Base-by-base conservation (phyloP, 1,284 basidiomycete species). In the Paramarasmius palmivorus region DNA sequence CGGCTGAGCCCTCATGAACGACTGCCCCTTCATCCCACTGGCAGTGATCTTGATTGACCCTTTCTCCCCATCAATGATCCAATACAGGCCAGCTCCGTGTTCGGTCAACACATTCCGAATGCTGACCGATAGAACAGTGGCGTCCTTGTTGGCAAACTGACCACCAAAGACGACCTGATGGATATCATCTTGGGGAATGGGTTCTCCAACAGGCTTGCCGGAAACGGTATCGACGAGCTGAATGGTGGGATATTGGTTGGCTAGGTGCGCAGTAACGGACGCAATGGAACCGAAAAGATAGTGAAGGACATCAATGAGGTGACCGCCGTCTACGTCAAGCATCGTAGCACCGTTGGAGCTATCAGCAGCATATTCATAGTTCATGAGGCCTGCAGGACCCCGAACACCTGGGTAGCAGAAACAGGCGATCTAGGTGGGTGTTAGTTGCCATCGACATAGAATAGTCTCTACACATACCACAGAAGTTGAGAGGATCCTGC, bases 201-300 rank as follows among this genome's bases (percentile, higher is more conserved):
- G 37, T n/a, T 52, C 42, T 1, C 50, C 50, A 4, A 50, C 52
- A 7, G 50, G 42, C 4, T 39, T 56, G 14, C 45, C 42, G 10
- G 39, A 37, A 3, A 4, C 4, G 42, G 25, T 23, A 19, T 29
- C 12, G 15, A 52, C 15, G 1, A 50, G 2, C 34, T 19, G 20
- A 15, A 22, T 17, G 10, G 29, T 26, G 7, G 42, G 42, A 4
- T 35, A 17, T 22, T 44, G 42, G 48, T 40, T 52, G 15, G 41
- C 20, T 7, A 45, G 32, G 20, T 52, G 52, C 2, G 60, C 54
- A 15, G 47, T 36, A 8, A 61, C 6, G 2, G 54, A 57, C n/a
- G 52, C 15, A 3, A 61, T 38, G 23, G 52, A 47, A 4, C 58
- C 57, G 4, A 61, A 53, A 15, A 56, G 40, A 14, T 55, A 39